phyloP scores from a whole-genome alignment of 139 green algal genomes.

The Parachlorella kessleri region DNA sequence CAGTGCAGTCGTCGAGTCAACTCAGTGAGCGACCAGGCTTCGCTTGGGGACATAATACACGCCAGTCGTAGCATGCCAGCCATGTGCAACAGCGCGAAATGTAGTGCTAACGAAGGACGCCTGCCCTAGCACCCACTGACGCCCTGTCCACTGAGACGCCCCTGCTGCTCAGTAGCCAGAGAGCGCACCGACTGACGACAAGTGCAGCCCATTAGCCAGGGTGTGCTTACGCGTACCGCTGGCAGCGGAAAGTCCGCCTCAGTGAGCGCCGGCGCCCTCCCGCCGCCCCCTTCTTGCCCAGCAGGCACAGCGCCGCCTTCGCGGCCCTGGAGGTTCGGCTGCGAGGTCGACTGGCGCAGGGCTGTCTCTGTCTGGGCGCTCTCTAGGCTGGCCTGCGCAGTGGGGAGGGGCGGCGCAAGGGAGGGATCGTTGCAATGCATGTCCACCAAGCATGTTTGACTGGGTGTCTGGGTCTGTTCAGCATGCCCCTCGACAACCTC shows the following conservation, averaged over 20 bases:
- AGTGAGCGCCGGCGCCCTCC: slow-evolving; percentile 14
- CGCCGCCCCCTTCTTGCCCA: not conserved
- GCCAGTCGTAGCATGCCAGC: no score
- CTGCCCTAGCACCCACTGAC: no score
- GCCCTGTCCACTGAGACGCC: no score
- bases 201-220: no score
- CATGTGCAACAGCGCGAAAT: no score
- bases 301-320: no score
- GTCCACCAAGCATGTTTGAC: not conserved
- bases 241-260: slow-evolving; percentile 62
- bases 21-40: no score
- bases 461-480: not conserved
- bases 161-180: no score
- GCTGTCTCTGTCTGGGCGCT: slow-evolving; percentile 29
- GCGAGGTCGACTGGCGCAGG: slow-evolving; percentile 5
- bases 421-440: not conserved
- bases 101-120: no score
- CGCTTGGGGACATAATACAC: no score
- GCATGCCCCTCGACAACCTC: not conserved
- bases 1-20: not conserved
- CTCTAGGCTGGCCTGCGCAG: slow-evolving; percentile 36
- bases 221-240: no score
- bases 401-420: not conserved
- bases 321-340: slow-evolving; percentile 1
- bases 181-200: no score